These are phyloP conservation scores for Plantago rigida DNA, from an alignment of 305 asterid genomes.

Conservation along the genomic window DNA sequence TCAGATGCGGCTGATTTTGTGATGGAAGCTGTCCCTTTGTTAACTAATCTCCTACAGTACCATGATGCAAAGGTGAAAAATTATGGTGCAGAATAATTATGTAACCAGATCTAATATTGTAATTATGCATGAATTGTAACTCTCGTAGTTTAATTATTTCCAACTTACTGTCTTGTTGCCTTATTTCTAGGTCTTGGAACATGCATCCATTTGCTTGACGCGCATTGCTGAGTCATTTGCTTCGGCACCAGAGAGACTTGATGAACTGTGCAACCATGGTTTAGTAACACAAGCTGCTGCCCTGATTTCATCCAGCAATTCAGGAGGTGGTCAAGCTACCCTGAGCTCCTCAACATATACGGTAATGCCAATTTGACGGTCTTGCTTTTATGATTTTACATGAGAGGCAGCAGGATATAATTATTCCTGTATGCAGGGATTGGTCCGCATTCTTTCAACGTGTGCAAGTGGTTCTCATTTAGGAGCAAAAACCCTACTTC, in stretches of 20 bases:
- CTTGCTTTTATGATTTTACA: constrained; percentile 16
- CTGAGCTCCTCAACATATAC: constrained; percentile 94
- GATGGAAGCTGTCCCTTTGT: constrained; percentile 95
- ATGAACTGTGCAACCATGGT: constrained; percentile 90
- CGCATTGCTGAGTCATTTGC: constrained; percentile 98
- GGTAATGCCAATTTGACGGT: constrained; percentile 33
- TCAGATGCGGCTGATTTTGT: constrained; percentile 97
- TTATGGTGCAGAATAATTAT: constrained; percentile 12
- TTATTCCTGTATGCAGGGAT: constrained; percentile 54
- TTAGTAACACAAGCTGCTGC: constrained; percentile 92
- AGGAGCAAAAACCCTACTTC: constrained; percentile 76
- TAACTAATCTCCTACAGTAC: constrained; percentile 94
- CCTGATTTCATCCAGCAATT: constrained; percentile 67
- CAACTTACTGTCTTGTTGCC: constrained; percentile 8
- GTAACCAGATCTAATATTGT: neutral
- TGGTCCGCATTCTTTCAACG: constrained; percentile 82
- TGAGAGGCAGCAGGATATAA: constrained; percentile 27
- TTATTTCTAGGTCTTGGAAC: constrained; percentile 69
- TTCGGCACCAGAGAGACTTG: constrained; percentile 81
- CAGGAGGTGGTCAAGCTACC: constrained; percentile 90
- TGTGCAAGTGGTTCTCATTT: constrained; percentile 90
- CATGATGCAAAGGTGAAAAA: constrained; percentile 85
- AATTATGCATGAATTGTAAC: neutral
- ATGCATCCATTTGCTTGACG: constrained; percentile 92
- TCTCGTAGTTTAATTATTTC: constrained; percentile 13